Evolutionary conservation across 2,329 filamentous ascomycete genomes (phyloP).

Genomic region (Penicillium sp.): DNA sequence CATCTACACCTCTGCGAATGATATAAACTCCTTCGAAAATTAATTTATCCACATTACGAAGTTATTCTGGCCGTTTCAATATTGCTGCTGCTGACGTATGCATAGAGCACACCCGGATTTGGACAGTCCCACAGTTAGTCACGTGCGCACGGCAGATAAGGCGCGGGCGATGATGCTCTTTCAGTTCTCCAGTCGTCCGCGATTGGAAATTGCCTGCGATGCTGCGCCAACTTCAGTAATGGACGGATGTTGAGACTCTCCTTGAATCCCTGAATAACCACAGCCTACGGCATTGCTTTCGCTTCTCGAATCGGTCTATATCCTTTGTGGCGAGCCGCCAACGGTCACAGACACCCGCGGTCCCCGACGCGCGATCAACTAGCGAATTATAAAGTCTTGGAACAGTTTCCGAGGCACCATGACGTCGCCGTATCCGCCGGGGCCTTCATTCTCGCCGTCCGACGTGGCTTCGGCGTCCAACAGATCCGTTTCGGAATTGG

Average conservation of each 20-base stretch:
- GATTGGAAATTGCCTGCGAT: constrained; percentile 11
- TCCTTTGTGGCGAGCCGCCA: background rate
- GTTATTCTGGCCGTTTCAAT: background rate
- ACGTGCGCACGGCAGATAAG: constrained; percentile 18
- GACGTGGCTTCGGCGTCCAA: constrained; percentile 25
- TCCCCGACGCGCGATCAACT: constrained; percentile 5
- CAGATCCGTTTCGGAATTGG: constrained; percentile 38
- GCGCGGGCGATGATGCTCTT: constrained; percentile 8
- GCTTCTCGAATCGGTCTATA: background rate
- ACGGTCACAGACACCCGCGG: constrained; percentile 4
- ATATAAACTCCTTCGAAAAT: background rate
- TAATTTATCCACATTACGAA: background rate
- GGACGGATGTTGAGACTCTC: background rate
- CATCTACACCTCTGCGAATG: background rate
- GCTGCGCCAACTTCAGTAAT: background rate
- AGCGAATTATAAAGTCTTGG: background rate
- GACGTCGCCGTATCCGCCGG: constrained; percentile 30
- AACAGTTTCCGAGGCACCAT: constrained; percentile 13
- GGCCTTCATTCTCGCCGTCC: constrained; percentile 31
- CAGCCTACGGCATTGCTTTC: background rate
- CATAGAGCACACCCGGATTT: constrained; percentile 14
- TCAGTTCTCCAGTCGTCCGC: constrained; percentile 8
- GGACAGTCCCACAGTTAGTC: constrained; percentile 15
- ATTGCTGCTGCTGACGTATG: constrained; percentile 12
- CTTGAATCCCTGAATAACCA: background rate